Conservation (phyloP, 768 basidiomycete species). For the Lyophyllum semitale region DNA sequence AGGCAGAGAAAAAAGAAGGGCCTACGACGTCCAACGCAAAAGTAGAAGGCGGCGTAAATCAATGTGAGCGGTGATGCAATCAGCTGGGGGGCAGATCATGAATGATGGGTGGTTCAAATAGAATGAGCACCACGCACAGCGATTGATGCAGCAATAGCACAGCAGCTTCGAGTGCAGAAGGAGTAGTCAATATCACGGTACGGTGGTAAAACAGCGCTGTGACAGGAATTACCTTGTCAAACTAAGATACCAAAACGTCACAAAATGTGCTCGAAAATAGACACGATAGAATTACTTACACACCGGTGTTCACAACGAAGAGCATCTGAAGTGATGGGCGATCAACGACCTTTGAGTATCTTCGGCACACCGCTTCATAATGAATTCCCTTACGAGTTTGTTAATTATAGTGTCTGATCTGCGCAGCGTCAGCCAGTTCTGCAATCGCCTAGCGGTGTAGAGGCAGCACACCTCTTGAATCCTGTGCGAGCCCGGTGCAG, state of each 20-base stretch:
- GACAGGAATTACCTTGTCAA: slow-evolving; percentile 38
- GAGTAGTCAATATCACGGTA: neutral
- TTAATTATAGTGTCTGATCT: slow-evolving; percentile 55
- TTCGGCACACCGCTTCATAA: neutral
- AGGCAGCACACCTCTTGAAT: slow-evolving; percentile 41
- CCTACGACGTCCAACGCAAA: slow-evolving; percentile 50
- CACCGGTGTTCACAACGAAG: slow-evolving; percentile 54
- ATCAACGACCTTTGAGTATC: neutral
- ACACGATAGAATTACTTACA: slow-evolving; percentile 28
- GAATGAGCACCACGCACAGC: slow-evolving; percentile 29
- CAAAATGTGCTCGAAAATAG: slow-evolving; percentile 1
- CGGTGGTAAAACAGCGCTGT: neutral
- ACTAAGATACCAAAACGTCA: slow-evolving; percentile 18
- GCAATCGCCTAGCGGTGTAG: neutral
- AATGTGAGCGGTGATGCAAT: slow-evolving; percentile 42
- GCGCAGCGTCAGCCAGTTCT: neutral
- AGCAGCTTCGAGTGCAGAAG: slow-evolving; percentile 31
- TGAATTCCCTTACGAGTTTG: slow-evolving; percentile 34
- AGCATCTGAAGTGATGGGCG: slow-evolving; percentile 38
- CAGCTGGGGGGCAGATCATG: slow-evolving; percentile 21
- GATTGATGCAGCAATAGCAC: slow-evolving; percentile 50
- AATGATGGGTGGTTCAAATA: neutral
- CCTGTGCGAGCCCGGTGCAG: slow-evolving; percentile 52
- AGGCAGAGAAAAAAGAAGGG: neutral
- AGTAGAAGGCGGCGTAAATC: slow-evolving; percentile 54